Conservation (phyloP, 169 alveolate genomes). For the Eimeria nieschulzi region DNA sequence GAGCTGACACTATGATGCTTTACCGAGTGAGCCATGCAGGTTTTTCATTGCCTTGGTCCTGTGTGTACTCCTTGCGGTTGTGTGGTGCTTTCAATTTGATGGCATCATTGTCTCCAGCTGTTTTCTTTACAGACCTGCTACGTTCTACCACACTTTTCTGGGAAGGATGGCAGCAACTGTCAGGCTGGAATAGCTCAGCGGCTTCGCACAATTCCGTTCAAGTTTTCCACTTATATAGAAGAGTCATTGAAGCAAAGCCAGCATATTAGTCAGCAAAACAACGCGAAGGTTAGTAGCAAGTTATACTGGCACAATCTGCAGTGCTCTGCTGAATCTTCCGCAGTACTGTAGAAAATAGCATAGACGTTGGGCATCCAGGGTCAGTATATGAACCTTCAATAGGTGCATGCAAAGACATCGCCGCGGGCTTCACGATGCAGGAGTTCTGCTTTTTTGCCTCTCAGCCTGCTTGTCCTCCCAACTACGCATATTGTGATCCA, state of each 20-base stretch:
- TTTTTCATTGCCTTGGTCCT: not conserved
- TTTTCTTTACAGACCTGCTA: conserved; percentile 39
- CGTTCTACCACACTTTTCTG: conserved; percentile 55
- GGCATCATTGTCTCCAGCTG: not conserved
- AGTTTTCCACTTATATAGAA: conserved; percentile 46
- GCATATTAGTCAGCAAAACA: not conserved
- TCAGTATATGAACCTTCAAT: no score
- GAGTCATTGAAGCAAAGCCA: conserved; percentile 41
- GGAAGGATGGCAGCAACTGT: conserved; percentile 35
- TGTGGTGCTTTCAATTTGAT: no score
- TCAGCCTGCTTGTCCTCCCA: conserved; percentile 37
- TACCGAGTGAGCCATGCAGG: conserved; percentile 44
- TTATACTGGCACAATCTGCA: no score
- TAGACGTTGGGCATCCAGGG: no score
- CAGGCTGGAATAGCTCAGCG: conserved; percentile 33
- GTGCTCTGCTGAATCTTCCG: no score
- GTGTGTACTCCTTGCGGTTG: not conserved
- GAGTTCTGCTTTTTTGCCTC: not conserved
- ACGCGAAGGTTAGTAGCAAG: conserved; percentile 20
- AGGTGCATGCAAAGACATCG: no score
- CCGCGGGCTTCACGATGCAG: no score
- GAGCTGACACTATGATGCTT: conserved; percentile 61
- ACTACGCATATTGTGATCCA: conserved; percentile 21
- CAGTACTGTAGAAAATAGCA: no score
- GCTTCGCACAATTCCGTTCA: conserved; percentile 42